phyloP scores from a whole-genome alignment of 495 filamentous ascomycete species.

The Neurospora intermedia region DNA sequence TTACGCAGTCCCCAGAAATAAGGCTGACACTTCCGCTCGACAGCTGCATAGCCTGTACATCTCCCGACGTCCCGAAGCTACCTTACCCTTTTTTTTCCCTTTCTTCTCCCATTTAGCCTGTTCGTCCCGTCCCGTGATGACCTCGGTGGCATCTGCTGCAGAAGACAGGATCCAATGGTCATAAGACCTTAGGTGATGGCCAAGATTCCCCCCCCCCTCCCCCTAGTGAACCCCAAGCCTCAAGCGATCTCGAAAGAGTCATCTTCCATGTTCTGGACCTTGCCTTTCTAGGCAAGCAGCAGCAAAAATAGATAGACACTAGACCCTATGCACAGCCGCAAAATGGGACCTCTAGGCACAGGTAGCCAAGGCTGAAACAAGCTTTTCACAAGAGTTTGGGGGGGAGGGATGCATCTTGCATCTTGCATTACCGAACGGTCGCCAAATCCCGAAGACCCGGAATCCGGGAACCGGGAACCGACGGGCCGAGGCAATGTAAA shows the following conservation, averaged over 20 bases:
- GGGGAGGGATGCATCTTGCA: not conserved
- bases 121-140: not conserved
- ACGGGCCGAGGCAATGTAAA: not conserved
- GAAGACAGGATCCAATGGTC: not conserved
- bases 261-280: not conserved
- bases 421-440: not conserved
- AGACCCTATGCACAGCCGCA: no score
- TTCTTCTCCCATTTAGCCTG: no score
- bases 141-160: not conserved
- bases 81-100: not conserved
- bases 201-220: not conserved
- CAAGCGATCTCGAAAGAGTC: no score
- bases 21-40: not conserved
- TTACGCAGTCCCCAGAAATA: not conserved
- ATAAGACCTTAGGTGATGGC: not conserved
- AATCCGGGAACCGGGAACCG: not conserved
- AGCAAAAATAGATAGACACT: no score
- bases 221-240: no score
- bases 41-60: not conserved
- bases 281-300: not conserved
- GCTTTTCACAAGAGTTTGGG: not conserved
- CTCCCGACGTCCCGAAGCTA: not conserved
- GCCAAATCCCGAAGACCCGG: not conserved
- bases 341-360: no score
- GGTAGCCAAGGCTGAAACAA: not conserved